Base-by-base conservation (phyloP, 1,284 basidiomycete genomes). In the Phaffia rhodozyma region DNA sequence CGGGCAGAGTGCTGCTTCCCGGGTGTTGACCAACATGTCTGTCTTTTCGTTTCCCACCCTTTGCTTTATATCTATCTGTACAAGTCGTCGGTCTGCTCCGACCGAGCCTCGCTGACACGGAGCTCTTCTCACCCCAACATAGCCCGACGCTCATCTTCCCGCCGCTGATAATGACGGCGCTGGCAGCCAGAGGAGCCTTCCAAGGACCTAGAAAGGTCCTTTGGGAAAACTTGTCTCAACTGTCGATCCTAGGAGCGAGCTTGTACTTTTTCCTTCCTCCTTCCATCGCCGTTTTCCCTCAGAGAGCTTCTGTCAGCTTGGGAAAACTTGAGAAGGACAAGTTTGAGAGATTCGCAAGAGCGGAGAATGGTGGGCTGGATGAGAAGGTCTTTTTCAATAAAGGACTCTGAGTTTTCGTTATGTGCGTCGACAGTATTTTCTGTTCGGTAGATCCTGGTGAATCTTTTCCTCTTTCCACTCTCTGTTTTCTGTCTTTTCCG, bases 251-350 rank as follows among this genome's bases (percentile, higher is more conserved):
- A 70, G 80, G 80, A 5, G 68, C 77, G 1, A 77, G 75, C 1
- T 74, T 81, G 20, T 76, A 78, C 57, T 68, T 79, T 58, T 80
- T 79, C 75, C 72, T 81, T 0, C 80, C 80, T 0, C 79, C 79
- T 7, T 78, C 79, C n/a, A 80, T 81, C 67, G 79, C 79, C 16
- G 76, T 77, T 66, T 81, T 80, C 72, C 80, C 80, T 5, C 79
- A 80, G 66, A 71, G 76, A 18, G 79, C 77, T 0, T 66, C 66
- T 5, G 76, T 78, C 38, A 68, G 70, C 55, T 72, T 76, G 18
- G 70, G 72, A 30, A 75, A 74, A 66, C 72, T 81, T 60, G 71
- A 76, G 58, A 62, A 69, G 21, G 67, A 75, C 29, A 58, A 69
- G 55, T 71, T 78, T 23, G 59, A 34, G 4, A 16, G 50, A 11